A percentile compares a stretch with the other conserved stretches of the same genome.
These are phyloP conservation scores for Globisporangium lucens DNA, from an alignment of 352 stramenopile species.

Conservation along the genomic window DNA sequence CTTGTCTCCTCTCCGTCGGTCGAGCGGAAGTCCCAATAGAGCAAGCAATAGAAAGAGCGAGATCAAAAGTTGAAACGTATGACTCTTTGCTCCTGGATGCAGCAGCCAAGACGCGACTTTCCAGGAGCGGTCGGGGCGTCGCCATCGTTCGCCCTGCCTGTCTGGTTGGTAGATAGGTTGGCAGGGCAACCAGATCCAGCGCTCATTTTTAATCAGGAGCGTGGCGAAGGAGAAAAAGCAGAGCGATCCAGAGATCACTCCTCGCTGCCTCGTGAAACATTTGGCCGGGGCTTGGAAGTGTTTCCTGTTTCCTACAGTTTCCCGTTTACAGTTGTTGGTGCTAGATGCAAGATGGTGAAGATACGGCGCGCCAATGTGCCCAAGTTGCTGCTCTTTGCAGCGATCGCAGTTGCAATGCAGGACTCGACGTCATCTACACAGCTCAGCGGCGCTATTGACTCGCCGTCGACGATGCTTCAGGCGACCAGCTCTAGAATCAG, in stretches of 20 bases:
- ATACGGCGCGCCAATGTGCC: not conserved
- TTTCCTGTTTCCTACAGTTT: conserved; percentile 1
- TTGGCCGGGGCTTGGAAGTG: not conserved
- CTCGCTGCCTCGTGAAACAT: not conserved
- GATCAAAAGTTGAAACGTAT: conserved; percentile 6
- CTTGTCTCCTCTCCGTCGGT: not conserved
- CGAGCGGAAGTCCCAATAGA: not conserved
- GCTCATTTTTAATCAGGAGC: conserved; percentile 1
- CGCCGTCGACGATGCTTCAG: not conserved
- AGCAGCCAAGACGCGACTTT: not conserved
- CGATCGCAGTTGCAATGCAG: not conserved
- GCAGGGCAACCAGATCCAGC: not conserved
- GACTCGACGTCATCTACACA: not conserved
- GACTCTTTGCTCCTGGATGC: not conserved
- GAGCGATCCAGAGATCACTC: not conserved
- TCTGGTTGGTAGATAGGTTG: no score
- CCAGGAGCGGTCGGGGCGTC: not conserved
- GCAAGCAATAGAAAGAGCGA: not conserved
- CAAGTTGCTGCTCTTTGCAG: not conserved
- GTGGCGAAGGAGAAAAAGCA: not conserved
- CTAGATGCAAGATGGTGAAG: conserved; percentile 3
- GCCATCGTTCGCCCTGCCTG: no score
- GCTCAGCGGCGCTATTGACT: not conserved
- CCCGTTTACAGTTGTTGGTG: not conserved
- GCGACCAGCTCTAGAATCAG: not conserved